These are phyloP conservation scores for Tulasnella sp. DNA, from an alignment of 768 basidiomycete species.

Conservation along the genomic window DNA sequence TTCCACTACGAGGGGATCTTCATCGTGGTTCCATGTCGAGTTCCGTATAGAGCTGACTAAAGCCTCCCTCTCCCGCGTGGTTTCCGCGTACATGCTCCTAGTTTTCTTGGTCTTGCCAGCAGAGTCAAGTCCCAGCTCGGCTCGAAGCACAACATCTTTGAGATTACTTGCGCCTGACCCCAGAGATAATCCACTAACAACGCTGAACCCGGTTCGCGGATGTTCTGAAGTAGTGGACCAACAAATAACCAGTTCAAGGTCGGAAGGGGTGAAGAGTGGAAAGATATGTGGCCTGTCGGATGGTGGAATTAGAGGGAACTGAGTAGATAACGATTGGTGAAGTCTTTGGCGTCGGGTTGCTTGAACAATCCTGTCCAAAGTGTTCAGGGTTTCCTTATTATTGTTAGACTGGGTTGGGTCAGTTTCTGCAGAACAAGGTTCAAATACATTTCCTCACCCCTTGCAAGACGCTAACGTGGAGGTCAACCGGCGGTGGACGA, in stretches of 20 bases:
- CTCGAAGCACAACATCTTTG: slow-evolving; percentile 49
- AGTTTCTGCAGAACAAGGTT: not conserved
- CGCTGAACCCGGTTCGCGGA: slow-evolving; percentile 52
- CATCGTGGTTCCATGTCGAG: slow-evolving; percentile 72
- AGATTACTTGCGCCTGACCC: slow-evolving; percentile 66
- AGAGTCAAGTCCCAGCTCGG: slow-evolving; percentile 49
- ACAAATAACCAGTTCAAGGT: slow-evolving; percentile 64
- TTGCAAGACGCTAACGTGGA: slow-evolving; percentile 44
- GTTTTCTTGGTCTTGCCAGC: slow-evolving; percentile 30
- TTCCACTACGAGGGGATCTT: slow-evolving; percentile 57
- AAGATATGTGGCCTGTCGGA: slow-evolving; percentile 53
- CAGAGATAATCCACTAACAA: slow-evolving; percentile 50
- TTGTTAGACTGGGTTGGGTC: not conserved
- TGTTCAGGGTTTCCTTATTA: not conserved
- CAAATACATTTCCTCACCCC: slow-evolving; percentile 34
- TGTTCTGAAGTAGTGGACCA: slow-evolving; percentile 59
- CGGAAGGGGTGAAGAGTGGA: slow-evolving; percentile 66
- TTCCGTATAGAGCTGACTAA: slow-evolving; percentile 57
- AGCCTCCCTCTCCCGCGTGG: slow-evolving; percentile 59
- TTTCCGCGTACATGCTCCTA: slow-evolving; percentile 88
- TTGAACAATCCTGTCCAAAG: slow-evolving; percentile 17
- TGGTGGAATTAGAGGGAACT: slow-evolving; percentile 46
- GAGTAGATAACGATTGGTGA: slow-evolving; percentile 28
- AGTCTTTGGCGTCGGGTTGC: slow-evolving; percentile 35
- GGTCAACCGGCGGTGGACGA: slow-evolving; percentile 46